Base-by-base conservation (phyloP, 306 rosid genomes). In the Nissolia schottii region DNA sequence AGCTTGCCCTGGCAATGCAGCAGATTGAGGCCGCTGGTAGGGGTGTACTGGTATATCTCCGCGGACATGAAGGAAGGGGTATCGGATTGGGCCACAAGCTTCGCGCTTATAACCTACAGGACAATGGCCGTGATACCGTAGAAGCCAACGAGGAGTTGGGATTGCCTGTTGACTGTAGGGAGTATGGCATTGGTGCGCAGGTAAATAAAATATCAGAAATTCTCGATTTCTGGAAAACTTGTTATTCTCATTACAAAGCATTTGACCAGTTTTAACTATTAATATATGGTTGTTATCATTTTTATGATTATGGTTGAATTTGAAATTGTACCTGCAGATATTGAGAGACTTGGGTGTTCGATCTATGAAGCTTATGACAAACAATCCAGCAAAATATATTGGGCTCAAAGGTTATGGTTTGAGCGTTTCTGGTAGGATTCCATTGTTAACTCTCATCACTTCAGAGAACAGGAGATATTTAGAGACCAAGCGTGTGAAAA, bases 11-110 rank as follows among this genome's bases (percentile, higher is more conserved):
- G 37, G 95, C 97, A 20, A 91, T 94, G 99, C 85, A 85, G 64
- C 97, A 91, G 79, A 94, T 94, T 50, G 97, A 94, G 82, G 95
- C 93, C n/a, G 90, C 92, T 62, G 99, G 97, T 14, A 82, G 93
- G 74, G 99, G 99, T 49, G 95, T 94, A 3, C 76, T 94, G 70
- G 82, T 94, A 61, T 94, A 91, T 81, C 95, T 94, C 55, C 96
- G 99, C 0, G 97, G 97, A 67, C 96, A 91, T 9, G 97, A 94
- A 81, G 99, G 99, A 37, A 84, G 97, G n/a, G 99, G 97, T 16
- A 94, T 94, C 25, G 99, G 99, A 66, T 83, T 94, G 71, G 99
- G 96, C 32, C 99, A 91, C 90, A 94, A 94, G 77, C 99, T 94
- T 25, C 95, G 84, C 12, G 99, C 96, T 3, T 94, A 94, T 76